phyloP scores from a whole-genome alignment of 2,329 filamentous ascomycete genomes.

The Shiraia sp. region DNA sequence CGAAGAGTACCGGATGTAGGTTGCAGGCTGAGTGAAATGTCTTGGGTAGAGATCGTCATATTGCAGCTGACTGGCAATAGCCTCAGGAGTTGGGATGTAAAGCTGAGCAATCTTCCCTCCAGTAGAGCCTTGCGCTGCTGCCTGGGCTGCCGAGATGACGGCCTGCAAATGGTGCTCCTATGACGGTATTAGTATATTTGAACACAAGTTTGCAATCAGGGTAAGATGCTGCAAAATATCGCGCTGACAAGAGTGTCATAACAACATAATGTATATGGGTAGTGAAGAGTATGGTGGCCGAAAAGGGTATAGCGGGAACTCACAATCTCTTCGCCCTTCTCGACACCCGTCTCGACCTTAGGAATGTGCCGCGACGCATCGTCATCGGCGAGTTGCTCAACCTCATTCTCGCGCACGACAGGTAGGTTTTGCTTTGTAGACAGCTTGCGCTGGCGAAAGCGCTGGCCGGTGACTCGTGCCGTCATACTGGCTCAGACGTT shows the following conservation, averaged over 20 bases:
- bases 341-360: constrained; percentile 93
- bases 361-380: constrained; percentile 77
- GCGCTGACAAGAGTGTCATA: constrained; percentile 1
- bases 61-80: constrained; percentile 66
- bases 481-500: constrained; percentile 34
- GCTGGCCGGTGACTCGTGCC: constrained; percentile 51
- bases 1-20: constrained; percentile 96
- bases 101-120: constrained; percentile 65
- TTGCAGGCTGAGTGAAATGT: constrained; percentile 79
- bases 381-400: constrained; percentile 86
- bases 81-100: constrained; percentile 70
- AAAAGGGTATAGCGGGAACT: constrained; percentile 55
- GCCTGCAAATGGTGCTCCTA: constrained; percentile 96
- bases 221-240: constrained; percentile 12
- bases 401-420: constrained; percentile 86
- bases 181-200: constrained; percentile 20
- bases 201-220: constrained; percentile 3
- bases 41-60: constrained; percentile 89
- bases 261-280: constrained; percentile 1
- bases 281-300: constrained; percentile 18
- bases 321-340: constrained; percentile 96
- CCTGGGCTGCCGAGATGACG: constrained; percentile 68
- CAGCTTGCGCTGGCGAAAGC: constrained; percentile 86
- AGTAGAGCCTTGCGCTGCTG: constrained; percentile 53
- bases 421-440: constrained; percentile 86